These are phyloP conservation scores for Colletotrichum cereale DNA, from an alignment of 2,329 filamentous ascomycete genomes.

Conservation along the genomic window DNA sequence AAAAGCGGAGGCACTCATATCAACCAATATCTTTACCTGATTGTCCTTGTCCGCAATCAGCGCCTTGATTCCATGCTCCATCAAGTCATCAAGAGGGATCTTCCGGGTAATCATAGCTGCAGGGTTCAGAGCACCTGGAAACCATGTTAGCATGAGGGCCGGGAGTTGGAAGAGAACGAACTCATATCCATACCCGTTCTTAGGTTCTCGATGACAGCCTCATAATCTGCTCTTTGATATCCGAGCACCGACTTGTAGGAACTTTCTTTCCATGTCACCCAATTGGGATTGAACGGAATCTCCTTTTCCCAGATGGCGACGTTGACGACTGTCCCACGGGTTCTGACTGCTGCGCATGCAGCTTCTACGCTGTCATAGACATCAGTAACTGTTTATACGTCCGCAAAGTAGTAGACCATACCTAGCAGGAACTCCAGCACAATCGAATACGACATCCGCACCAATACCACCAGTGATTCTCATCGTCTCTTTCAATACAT, in stretches of 20 bases:
- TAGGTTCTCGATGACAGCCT: conserved; percentile 45
- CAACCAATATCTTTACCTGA: conserved; percentile 69
- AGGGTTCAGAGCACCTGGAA: conserved; percentile 53
- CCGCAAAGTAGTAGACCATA: not conserved
- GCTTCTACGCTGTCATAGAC: conserved; percentile 32
- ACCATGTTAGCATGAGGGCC: not conserved
- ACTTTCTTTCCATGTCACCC: conserved; percentile 43
- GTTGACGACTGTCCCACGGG: conserved; percentile 44
- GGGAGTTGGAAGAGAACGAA: not conserved
- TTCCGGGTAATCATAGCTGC: conserved; percentile 66
- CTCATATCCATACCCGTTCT: conserved; percentile 34
- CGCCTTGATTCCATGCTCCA: conserved; percentile 64
- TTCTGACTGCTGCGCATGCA: conserved; percentile 43
- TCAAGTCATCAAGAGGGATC: conserved; percentile 62
- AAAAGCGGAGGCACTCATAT: conserved; percentile 30
- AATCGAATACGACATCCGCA: conserved; percentile 44
- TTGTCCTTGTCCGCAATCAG: conserved; percentile 66
- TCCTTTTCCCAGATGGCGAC: conserved; percentile 46
- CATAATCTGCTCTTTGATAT: conserved; percentile 42
- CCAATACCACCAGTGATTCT: conserved; percentile 41
- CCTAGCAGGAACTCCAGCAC: conserved; percentile 44
- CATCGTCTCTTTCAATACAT: conserved; percentile 40
- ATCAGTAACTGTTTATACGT: not conserved
- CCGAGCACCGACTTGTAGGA: conserved; percentile 41
- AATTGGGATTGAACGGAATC: conserved; percentile 42